These are phyloP conservation scores for Lactarius sanguifluus DNA, from an alignment of 768 basidiomycete species.

Conservation along the genomic window DNA sequence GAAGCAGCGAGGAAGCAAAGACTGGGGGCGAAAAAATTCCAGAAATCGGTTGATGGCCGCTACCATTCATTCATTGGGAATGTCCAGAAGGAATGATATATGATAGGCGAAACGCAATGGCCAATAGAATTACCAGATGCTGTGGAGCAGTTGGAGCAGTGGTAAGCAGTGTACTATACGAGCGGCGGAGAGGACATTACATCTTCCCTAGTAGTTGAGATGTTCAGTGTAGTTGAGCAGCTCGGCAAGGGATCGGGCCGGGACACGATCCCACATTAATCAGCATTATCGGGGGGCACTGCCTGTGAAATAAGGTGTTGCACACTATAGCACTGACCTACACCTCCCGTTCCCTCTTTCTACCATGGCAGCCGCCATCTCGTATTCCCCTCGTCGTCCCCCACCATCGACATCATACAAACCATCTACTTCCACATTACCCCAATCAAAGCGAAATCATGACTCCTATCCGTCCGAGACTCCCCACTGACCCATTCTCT, in stretches of 20 bases:
- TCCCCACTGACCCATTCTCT: slow-evolving; percentile 40
- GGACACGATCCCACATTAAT: too few relatives aligned
- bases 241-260: too few relatives aligned
- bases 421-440: not conserved
- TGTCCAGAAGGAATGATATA: not conserved
- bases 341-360: not conserved
- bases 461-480: slow-evolving; percentile 37
- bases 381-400: slow-evolving; percentile 2
- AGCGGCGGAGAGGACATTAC: not conserved
- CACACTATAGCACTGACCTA: not conserved
- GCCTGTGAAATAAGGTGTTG: not conserved
- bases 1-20: not conserved
- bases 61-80: not conserved
- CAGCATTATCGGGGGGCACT: not conserved
- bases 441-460: slow-evolving; percentile 15
- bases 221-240: too few relatives aligned
- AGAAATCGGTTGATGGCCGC: not conserved
- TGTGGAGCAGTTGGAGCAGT: not conserved
- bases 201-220: too few relatives aligned
- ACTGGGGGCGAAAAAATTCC: not conserved
- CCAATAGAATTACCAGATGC: not conserved
- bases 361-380: slow-evolving; percentile 2
- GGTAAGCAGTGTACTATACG: not conserved
- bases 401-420: not conserved
- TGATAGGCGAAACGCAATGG: not conserved